These are phyloP conservation scores for Chenopodium berlandieri DNA, from an alignment of 148 eudicot species.

Conservation along the genomic window DNA sequence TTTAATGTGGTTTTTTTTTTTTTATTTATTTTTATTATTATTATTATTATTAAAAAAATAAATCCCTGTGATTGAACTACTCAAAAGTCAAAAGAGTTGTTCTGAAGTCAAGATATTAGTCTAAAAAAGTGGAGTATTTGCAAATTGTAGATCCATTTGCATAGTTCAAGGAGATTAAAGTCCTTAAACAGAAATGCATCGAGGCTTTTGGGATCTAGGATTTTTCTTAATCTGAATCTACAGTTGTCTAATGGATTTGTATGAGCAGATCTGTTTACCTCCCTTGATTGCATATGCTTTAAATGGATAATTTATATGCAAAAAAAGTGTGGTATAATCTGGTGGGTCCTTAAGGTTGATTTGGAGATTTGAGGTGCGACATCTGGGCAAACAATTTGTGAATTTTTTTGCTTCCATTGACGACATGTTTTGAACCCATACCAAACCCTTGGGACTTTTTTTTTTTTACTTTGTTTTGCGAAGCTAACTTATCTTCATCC, in stretches of 20 bases:
- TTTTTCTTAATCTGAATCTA: background rate
- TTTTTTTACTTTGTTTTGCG: background rate
- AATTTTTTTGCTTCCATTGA: background rate
- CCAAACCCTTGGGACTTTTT: background rate
- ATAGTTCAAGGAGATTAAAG: background rate
- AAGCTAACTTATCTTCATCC: background rate
- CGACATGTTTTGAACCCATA: background rate
- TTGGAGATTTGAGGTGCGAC: background rate
- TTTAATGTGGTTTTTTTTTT: no score
- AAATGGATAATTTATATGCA: background rate
- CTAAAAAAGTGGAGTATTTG: background rate
- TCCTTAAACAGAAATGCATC: background rate
- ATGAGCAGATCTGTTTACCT: background rate
- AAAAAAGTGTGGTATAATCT: background rate
- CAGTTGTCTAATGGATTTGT: background rate
- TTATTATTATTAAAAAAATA: no score
- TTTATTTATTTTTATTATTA: background rate
- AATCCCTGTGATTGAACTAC: background rate
- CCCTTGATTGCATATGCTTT: background rate
- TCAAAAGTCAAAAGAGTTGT: background rate
- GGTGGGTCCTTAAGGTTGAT: background rate
- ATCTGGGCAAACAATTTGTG: background rate
- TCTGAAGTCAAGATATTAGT: background rate
- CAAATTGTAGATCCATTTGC: background rate
- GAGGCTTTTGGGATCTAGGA: background rate